Percentiles rank a stretch among this genome's conserved stretches.
phyloP scores from a whole-genome alignment of 2,329 filamentous ascomycete genomes.

The Chaetomiaceae sp. region DNA sequence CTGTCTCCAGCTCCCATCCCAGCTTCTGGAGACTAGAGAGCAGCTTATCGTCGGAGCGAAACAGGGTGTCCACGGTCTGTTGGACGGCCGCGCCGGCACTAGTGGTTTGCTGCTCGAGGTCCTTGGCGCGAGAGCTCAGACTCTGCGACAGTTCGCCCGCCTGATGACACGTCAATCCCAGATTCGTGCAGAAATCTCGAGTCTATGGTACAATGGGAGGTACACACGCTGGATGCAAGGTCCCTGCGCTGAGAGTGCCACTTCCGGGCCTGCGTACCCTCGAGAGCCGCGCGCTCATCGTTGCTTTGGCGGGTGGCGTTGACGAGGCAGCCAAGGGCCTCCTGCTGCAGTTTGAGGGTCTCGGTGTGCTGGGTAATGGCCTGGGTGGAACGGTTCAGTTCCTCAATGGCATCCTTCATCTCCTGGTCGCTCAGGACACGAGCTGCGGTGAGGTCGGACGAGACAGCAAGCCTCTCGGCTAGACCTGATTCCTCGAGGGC shows the following conservation, averaged over 20 bases:
- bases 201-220: no score
- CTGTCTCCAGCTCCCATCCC: slow-evolving; percentile 53
- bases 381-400: slow-evolving; percentile 60
- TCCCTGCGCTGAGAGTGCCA: slow-evolving; percentile 38
- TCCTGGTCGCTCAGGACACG: slow-evolving; percentile 55
- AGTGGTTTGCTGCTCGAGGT: slow-evolving; percentile 48
- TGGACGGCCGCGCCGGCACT: slow-evolving; percentile 42
- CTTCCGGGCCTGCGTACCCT: slow-evolving; percentile 35
- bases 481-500: slow-evolving; percentile 45
- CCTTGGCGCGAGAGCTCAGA: slow-evolving; percentile 42
- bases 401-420: slow-evolving; percentile 55
- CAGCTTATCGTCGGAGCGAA: slow-evolving; percentile 61
- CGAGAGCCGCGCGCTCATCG: slow-evolving; percentile 33
- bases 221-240: slow-evolving; percentile 39
- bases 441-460: slow-evolving; percentile 42
- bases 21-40: slow-evolving; percentile 62
- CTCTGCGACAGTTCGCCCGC: slow-evolving; percentile 45
- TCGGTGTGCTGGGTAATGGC: slow-evolving; percentile 61
- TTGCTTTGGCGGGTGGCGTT: slow-evolving; percentile 37
- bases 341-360: slow-evolving; percentile 56
- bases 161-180: slow-evolving; percentile 28
- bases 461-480: slow-evolving; percentile 41
- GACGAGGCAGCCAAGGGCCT: slow-evolving; percentile 51
- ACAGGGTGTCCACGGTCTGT: slow-evolving; percentile 43
- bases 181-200: background rate